These are phyloP conservation scores for Coemansia sp. DNA, from an alignment of 192 early-diverging fungal genomes.

Conservation along the genomic window DNA sequence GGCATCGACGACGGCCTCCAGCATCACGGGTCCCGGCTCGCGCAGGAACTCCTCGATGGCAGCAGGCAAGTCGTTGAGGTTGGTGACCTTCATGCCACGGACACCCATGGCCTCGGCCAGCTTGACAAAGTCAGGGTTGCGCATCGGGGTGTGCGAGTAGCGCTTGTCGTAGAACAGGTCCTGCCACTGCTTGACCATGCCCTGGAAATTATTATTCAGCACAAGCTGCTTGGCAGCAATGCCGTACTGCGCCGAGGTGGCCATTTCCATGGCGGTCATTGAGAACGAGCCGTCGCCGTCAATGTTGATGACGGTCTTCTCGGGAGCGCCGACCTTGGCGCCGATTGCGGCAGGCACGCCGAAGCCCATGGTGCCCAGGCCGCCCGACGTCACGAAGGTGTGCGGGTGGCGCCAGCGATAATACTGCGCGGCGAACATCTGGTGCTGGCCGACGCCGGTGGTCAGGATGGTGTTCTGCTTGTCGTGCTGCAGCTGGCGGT, in stretches of 20 bases:
- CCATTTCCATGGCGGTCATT: conserved; percentile 98
- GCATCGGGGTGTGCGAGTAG: conserved; percentile 92
- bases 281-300: conserved; percentile 98
- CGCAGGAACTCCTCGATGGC: conserved; percentile 91
- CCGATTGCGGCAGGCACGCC: conserved; percentile 96
- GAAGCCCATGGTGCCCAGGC: conserved; percentile 98
- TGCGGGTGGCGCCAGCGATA: conserved; percentile 90
- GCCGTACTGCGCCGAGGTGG: conserved; percentile 95
- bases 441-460: conserved; percentile 98
- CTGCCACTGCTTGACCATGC: conserved; percentile 94
- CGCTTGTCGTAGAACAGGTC: conserved; percentile 98
- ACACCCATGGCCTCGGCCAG: conserved; percentile 92
- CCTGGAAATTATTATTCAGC: conserved; percentile 99
- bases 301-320: conserved; percentile 96
- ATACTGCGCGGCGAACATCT: conserved; percentile 99
- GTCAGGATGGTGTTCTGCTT: conserved; percentile 94
- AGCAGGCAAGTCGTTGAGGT: conserved; percentile 77
- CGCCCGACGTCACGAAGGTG: conserved; percentile 90
- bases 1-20: conserved; percentile 89
- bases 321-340: conserved; percentile 91
- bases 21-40: conserved; percentile 77
- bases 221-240: conserved; percentile 96
- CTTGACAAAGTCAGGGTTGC: conserved; percentile 98
- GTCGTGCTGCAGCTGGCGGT: conserved; percentile 72
- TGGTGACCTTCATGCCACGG: conserved; percentile 81